Base-by-base conservation (phyloP, 495 filamentous ascomycete genomes). In the Letharia columbiana region DNA sequence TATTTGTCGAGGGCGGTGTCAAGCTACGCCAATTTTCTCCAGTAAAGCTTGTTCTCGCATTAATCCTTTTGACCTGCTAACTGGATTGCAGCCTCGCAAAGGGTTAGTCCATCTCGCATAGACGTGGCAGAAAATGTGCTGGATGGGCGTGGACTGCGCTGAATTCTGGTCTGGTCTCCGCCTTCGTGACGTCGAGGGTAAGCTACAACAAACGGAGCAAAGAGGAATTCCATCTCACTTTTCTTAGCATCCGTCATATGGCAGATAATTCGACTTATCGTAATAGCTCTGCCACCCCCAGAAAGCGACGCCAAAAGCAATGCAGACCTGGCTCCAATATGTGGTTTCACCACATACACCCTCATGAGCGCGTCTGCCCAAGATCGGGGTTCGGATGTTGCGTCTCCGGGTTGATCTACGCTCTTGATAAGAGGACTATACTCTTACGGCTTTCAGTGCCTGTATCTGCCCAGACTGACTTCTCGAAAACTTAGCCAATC, bases 1-100 rank as follows among this genome's bases (percentile, higher is more conserved):
- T 96, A 52, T 86, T 96, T 59, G 73, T 80, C 66, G 79, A 88
- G 71, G 91, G 89, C 13, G 91, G 91, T 11, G 88, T 96, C 12
- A 80, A 79, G 56, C 74, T 96, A 65, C 81, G 92, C 68, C 91
- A 95, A 75, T 95, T 93, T 71, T 86, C 84, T 64, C 89, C 90
- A 64, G 91, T 93, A 78, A 80, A 84, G 81, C 28, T 37, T 54
- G 37, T 40, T 60, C 17, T 8, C 56, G 2, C 49, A 7, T 18
- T 47, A 20, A 66, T 44, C 23, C 23, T 15, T 61, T 54, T 40
- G 31, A 31, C 31, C 47, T 49, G 63, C 72, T 71, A 68, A 73
- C 28, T 23, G 39, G 58, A 62, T 40, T 1, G 49, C 49, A 83
- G 81, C 80, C 80, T 45, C 76, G 74, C 20, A 82, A 81, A 72